Conservation (phyloP, 805 yeast genomes). For the Saturnispora kantuleensis region DNA sequence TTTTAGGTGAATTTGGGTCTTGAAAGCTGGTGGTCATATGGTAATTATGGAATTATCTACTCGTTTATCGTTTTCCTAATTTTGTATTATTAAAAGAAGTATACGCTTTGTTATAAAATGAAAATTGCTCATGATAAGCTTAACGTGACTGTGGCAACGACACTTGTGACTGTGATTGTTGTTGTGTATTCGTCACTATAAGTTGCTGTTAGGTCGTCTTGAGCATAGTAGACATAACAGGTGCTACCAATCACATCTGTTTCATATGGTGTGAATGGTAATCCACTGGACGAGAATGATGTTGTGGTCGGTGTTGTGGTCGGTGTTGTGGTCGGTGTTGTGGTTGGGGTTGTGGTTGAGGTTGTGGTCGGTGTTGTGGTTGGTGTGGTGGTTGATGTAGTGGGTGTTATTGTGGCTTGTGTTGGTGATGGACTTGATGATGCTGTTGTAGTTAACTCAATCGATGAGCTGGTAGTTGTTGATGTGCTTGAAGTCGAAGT, state of each 20-base stretch:
- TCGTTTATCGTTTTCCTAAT: background rate
- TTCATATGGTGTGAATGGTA: slow-evolving; percentile 20
- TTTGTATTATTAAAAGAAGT: no score
- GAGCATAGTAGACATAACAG: slow-evolving; percentile 29
- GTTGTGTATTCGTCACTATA: slow-evolving; percentile 22
- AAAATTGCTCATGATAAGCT: background rate
- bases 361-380: slow-evolving; percentile 28
- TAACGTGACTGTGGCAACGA: slow-evolving; percentile 28
- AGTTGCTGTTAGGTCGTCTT: slow-evolving; percentile 19
- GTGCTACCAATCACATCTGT: slow-evolving; percentile 25
- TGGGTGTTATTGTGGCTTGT: slow-evolving; percentile 5
- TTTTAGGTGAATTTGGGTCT: no score
- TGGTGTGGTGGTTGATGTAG: slow-evolving; percentile 7
- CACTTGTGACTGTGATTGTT: slow-evolving; percentile 26
- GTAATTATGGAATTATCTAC: no score
- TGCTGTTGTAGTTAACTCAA: slow-evolving; percentile 10
- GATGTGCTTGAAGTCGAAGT: slow-evolving; percentile 11
- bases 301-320: slow-evolving; percentile 9
- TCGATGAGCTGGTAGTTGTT: slow-evolving; percentile 6
- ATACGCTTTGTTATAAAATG: background rate
- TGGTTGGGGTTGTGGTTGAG: slow-evolving; percentile 28
- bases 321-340: slow-evolving; percentile 24
- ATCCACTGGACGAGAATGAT: slow-evolving; percentile 12
- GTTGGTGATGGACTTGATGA: slow-evolving; percentile 11
- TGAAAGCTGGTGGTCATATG: no score